Evolutionary conservation across 768 basidiomycete genomes (phyloP).

Genomic region (Peribolospora baueri): DNA sequence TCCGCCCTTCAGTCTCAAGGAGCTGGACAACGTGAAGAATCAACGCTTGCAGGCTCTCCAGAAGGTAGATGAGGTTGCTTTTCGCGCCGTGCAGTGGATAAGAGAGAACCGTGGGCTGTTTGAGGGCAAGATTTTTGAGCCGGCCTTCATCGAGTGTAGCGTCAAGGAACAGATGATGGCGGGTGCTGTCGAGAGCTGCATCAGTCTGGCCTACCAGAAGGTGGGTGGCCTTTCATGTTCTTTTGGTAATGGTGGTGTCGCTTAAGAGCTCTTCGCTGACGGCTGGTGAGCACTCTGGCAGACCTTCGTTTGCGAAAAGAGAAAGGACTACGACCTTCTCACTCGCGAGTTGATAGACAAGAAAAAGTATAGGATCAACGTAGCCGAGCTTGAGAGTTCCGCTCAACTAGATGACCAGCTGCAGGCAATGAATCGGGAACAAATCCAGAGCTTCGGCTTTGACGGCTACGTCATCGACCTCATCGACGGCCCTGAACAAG

Average conservation of each 20-base stretch:
- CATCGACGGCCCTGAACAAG: slow-evolving; percentile 46
- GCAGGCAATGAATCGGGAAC: slow-evolving; percentile 23
- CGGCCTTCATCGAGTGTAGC: slow-evolving; percentile 45
- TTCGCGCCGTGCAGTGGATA: slow-evolving; percentile 47
- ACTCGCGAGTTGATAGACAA: slow-evolving; percentile 34
- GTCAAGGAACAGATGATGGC: slow-evolving; percentile 40
- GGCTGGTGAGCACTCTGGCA: slow-evolving; percentile 15
- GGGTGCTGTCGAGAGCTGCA: slow-evolving; percentile 2
- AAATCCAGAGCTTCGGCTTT: slow-evolving; percentile 43
- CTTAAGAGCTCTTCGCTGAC: not conserved
- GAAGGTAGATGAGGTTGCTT: slow-evolving; percentile 34
- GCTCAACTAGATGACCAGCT: slow-evolving; percentile 16
- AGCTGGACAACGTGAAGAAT: slow-evolving; percentile 6
- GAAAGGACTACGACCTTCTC: slow-evolving; percentile 52
- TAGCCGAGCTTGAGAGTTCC: not conserved
- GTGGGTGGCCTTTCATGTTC: not conserved
- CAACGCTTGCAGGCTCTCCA: slow-evolving; percentile 27
- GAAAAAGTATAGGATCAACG: slow-evolving; percentile 7
- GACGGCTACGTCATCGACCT: slow-evolving; percentile 65
- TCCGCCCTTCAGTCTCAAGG: slow-evolving; percentile 3
- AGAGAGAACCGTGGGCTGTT: slow-evolving; percentile 40
- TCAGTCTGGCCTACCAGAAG: not conserved
- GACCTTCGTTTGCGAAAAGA: slow-evolving; percentile 66
- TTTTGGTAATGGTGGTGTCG: not conserved
- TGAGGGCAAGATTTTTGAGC: slow-evolving; percentile 63